Evolutionary conservation across 2,329 filamentous ascomycete species (phyloP), one percentile per base, ranked within the genome.

Genomic region (Tolypocladium endophyticum): DNA sequence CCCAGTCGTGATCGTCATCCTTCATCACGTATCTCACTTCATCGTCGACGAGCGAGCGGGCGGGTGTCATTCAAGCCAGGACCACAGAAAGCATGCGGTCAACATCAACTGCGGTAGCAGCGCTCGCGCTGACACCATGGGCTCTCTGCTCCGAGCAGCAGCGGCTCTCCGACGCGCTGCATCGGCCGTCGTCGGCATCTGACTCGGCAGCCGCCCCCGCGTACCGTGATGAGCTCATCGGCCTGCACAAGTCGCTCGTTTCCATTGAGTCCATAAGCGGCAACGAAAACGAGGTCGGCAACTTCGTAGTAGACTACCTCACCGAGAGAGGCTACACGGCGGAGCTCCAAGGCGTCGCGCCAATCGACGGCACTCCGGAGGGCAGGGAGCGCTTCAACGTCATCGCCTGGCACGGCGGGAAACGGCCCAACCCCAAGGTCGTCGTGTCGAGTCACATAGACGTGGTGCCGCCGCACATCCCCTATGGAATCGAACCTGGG

Each of bases 401-500:
- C 56, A 77, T 92, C 47, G 92, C 92, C 2, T 91, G 79, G 79
- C 77, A 74, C 0, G 73, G 83, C 61, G 66, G 66, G 2, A 70
- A 73, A 55, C 72, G 74, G 20, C 77, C 79, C 43, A 74, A 79
- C 12, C 81, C 86, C 1, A 80, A 79, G 39, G 77, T 90, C 14
- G 76, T 91, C n/a, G 73, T 92, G 1, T 86, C 86, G 1, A 92
- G 87, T 60, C 92, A 96, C 71, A 93, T 96, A 67, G 92, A 97
- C 67, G 82, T 82, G 2, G 87, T 90, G 0, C 87, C 89, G 0
- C 89, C 89, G 0, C 85, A 83, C 70, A 87, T 90, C 61, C 86
- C 86, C 0, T 91, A 91, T 71, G 77, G 78, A 50, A 80, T 85
- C 12, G 77, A 80, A 38, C 74, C 79, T 45, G 78, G 79, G 9